A percentile compares a stretch with the other conserved stretches of the same genome.
These are phyloP conservation scores for Corylus avellana DNA, from an alignment of 306 rosid genomes.

Conservation along the genomic window DNA sequence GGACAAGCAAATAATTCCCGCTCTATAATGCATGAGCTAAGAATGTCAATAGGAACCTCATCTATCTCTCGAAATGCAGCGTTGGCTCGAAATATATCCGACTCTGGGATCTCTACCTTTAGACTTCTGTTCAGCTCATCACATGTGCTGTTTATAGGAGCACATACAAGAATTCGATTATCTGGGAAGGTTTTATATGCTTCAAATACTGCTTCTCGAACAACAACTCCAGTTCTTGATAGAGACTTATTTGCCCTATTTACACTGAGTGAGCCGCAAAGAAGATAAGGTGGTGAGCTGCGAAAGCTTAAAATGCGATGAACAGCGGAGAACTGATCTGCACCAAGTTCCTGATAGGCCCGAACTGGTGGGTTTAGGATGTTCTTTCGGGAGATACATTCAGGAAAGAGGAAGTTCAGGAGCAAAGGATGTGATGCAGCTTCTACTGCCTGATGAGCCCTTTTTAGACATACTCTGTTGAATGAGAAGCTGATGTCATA, in stretches of 20 bases:
- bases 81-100: background rate
- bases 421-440: background rate
- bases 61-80: slow-evolving; percentile 28
- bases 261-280: background rate
- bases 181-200: background rate
- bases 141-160: background rate
- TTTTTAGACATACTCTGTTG: background rate
- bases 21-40: slow-evolving; percentile 26
- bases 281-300: background rate
- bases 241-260: background rate
- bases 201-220: background rate
- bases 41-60: slow-evolving; percentile 35
- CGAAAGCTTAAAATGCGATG: background rate
- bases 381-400: background rate
- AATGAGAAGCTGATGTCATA: background rate
- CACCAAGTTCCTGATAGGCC: background rate
- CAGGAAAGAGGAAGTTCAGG: background rate
- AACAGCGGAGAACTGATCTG: background rate
- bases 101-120: background rate
- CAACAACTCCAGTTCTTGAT: background rate
- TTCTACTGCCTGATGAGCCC: slow-evolving; percentile 1
- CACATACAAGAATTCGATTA: background rate
- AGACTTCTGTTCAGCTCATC: background rate
- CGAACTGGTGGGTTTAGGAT: background rate
- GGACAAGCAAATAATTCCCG: slow-evolving; percentile 39